These are phyloP conservation scores for Nevesoporus exiguus DNA, from an alignment of 768 basidiomycete species.

Conservation along the genomic window DNA sequence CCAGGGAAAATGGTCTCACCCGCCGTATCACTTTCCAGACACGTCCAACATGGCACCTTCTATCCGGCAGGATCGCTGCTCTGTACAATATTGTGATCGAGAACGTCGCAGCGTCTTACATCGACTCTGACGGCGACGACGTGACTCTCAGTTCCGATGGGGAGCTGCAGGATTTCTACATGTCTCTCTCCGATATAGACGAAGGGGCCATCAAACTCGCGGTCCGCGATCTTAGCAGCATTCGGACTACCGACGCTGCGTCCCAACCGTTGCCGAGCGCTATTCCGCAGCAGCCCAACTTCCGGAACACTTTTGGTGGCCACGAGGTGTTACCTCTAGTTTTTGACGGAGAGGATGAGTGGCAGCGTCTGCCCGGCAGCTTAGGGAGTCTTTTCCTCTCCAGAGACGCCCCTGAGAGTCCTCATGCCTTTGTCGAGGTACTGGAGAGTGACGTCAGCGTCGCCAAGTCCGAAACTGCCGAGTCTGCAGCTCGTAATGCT, in stretches of 20 bases:
- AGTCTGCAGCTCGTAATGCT: conserved; percentile 33
- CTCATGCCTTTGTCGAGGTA: conserved; percentile 65
- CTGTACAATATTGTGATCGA: conserved; percentile 55
- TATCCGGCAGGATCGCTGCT: conserved; percentile 53
- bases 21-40: conserved; percentile 55
- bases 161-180: conserved; percentile 74
- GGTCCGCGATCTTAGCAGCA: conserved; percentile 53
- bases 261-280: conserved; percentile 32
- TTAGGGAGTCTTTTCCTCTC: conserved; percentile 41
- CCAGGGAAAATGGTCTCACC: conserved; percentile 51
- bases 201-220: conserved; percentile 49
- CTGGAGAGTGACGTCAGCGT: conserved; percentile 41
- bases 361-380: conserved; percentile 53
- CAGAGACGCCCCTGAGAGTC: conserved; percentile 35
- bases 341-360: conserved; percentile 55
- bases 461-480: conserved; percentile 30
- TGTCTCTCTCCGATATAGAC: conserved; percentile 25
- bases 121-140: conserved; percentile 70
- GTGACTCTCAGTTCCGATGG: conserved; percentile 75
- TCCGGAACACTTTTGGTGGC: conserved; percentile 61
- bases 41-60: conserved; percentile 52
- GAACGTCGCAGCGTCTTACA: conserved; percentile 64
- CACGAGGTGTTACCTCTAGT: conserved; percentile 43
- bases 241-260: conserved; percentile 34
- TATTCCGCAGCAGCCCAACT: conserved; percentile 34